Evolutionary conservation across 2,329 filamentous ascomycete species (phyloP), one percentile per base, ranked within the genome.

Genomic region (Cytospora schulzeri): DNA sequence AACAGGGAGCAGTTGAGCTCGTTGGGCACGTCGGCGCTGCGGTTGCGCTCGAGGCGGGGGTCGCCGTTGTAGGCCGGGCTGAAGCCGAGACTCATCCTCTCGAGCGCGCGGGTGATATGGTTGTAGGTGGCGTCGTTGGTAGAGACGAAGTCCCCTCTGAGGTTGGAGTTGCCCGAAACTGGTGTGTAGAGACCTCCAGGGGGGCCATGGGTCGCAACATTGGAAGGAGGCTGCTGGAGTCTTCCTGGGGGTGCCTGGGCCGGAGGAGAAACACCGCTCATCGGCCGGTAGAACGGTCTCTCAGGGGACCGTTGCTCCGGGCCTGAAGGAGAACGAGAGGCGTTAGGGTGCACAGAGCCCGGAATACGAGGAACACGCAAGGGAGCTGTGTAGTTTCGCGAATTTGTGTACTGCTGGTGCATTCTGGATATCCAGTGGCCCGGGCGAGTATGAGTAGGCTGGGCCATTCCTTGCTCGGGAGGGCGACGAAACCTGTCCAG

Each of bases 1-100:
- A 83, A 86, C 1, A 86, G 73, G 0, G 81, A 77, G 35, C 82
- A 84, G 71, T 84, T 86, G 35, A 77, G 62, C 3, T 70, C 65
- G 35, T 77, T 71, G 0, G 77, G 73, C 38, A 81, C 78, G 38
- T 73, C 56, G 5, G 78, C 79, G 1, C 76, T 77, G 52, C 72
- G 73, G 71, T 82, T 82, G 12, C 73, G 73, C 2, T 50, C 19
- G 0, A 78, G 68, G 38, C 64, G 69, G 0, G 74, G 73, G 66
- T 81, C 75, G 26, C 79, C 80, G 9, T 68, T 69, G 69, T 82
- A 81, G 61, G 75, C 75, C 12, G 69, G 69, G 1, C 75, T 76
- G 63, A 78, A 74, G 3, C 73, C 73, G 14, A 60, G 17, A 4
- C 35, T 19, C n/a, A 60, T 35, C 38, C 53, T 61, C 15, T 12